Percentiles rank a stretch among this genome's conserved stretches.
Evolutionary conservation across 2,329 filamentous ascomycete species (phyloP).

Genomic region (Phialophora macrospora): DNA sequence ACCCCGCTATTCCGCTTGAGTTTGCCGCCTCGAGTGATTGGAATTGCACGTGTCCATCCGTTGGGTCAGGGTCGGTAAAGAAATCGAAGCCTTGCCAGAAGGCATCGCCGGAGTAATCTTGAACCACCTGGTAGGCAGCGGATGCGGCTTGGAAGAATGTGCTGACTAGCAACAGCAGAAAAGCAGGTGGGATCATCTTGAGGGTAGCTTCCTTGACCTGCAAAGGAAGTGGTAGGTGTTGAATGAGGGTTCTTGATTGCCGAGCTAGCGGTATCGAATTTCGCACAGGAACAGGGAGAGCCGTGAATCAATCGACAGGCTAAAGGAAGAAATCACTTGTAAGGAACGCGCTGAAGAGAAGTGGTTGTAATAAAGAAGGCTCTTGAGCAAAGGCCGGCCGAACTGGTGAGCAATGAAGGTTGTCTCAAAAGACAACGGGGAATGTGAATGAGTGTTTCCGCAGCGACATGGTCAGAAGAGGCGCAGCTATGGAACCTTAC

Average conservation of each 20-base stretch:
- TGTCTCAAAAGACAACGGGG: conserved; percentile 10
- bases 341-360: conserved; percentile 1
- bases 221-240: conserved; percentile 3
- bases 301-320: conserved; percentile 18
- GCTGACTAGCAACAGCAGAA: conserved; percentile 36
- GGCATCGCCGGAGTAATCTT: conserved; percentile 52
- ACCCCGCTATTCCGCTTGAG: conserved; percentile 43
- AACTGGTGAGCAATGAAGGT: not conserved
- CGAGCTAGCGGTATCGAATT: conserved; percentile 10
- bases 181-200: conserved; percentile 5
- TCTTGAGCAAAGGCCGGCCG: not conserved
- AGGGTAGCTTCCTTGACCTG: conserved; percentile 1
- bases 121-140: conserved; percentile 47
- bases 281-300: not conserved
- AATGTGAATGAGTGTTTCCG: conserved; percentile 12
- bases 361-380: conserved; percentile 2
- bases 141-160: conserved; percentile 27
- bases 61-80: conserved; percentile 54
- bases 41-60: conserved; percentile 58
- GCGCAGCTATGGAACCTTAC: conserved; percentile 1
- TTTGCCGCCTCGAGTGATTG: conserved; percentile 49
- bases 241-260: not conserved
- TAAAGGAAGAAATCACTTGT: not conserved
- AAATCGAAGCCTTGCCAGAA: conserved; percentile 60
- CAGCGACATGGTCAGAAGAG: conserved; percentile 5